phyloP scores from a whole-genome alignment of 2,329 filamentous ascomycete species.

The Stagonosporopsis vannaccii region DNA sequence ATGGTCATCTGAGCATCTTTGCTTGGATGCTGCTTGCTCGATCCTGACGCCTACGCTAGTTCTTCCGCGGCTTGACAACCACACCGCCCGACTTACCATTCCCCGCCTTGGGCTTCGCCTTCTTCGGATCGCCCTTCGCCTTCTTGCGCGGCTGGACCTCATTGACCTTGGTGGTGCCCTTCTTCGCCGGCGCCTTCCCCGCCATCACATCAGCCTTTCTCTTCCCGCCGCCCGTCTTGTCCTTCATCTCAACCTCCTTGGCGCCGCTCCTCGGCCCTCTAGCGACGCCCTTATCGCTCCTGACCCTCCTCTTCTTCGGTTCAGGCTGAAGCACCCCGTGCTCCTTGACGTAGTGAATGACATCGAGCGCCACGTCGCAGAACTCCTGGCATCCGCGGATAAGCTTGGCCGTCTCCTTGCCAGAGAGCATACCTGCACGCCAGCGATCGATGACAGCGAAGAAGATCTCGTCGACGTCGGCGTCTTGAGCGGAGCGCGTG shows the following conservation, averaged over 20 bases:
- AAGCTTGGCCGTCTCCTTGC: slow-evolving; percentile 23
- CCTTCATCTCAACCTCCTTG: not conserved
- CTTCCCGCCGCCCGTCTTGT: not conserved
- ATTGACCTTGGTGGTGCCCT: not conserved
- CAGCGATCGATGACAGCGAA: slow-evolving; percentile 43
- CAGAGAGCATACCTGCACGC: slow-evolving; percentile 31
- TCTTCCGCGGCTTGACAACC: not conserved
- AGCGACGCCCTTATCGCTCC: slow-evolving; percentile 28
- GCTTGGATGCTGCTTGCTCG: too few relatives aligned
- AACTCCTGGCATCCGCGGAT: slow-evolving; percentile 45
- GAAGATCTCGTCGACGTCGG: slow-evolving; percentile 42
- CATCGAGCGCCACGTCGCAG: slow-evolving; percentile 40
- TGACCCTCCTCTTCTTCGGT: slow-evolving; percentile 18
- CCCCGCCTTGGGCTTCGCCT: slow-evolving; percentile 1
- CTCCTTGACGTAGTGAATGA: slow-evolving; percentile 41
- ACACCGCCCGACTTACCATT: not conserved
- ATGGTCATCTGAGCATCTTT: too few relatives aligned
- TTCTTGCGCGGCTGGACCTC: slow-evolving; percentile 30
- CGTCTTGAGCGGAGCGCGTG: slow-evolving; percentile 18
- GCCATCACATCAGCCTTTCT: slow-evolving; percentile 6
- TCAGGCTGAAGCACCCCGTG: slow-evolving; percentile 27
- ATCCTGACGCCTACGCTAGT: not conserved
- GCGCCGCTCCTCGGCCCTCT: slow-evolving; percentile 16
- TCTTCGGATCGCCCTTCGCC: slow-evolving; percentile 22
- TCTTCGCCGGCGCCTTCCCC: slow-evolving; percentile 6